These are phyloP conservation scores for Candida pseudoglaebosa DNA, from an alignment of 805 yeast species.

Conservation along the genomic window DNA sequence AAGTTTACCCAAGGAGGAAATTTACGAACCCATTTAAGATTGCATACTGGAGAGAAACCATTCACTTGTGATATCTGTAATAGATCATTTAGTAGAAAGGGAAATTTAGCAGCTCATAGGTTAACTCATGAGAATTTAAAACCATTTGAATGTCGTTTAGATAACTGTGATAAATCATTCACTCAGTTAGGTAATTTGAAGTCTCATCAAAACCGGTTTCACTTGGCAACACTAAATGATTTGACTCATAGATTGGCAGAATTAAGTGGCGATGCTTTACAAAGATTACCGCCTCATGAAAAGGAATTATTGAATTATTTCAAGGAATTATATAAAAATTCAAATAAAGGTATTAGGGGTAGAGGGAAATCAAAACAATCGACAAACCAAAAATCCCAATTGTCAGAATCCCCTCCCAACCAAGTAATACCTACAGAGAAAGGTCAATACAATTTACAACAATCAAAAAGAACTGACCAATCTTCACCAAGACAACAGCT, in stretches of 20 bases:
- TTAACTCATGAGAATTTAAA: slow-evolving; percentile 75
- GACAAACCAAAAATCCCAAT: neutral
- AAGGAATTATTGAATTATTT: slow-evolving; percentile 71
- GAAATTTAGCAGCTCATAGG: slow-evolving; percentile 84
- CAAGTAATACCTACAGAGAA: neutral
- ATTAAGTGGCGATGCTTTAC: slow-evolving; percentile 43
- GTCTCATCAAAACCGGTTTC: slow-evolving; percentile 91
- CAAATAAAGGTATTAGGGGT: slow-evolving; percentile 89
- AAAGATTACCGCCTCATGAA: slow-evolving; percentile 57
- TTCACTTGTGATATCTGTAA: slow-evolving; percentile 75
- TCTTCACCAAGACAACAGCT: slow-evolving; percentile 6
- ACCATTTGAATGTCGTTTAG: slow-evolving; percentile 78
- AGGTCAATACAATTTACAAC: slow-evolving; percentile 5
- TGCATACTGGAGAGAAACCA: slow-evolving; percentile 93
- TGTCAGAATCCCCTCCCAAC: slow-evolving; percentile 1
- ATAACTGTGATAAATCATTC: slow-evolving; percentile 76
- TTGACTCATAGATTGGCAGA: slow-evolving; percentile 68
- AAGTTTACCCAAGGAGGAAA: slow-evolving; percentile 89
- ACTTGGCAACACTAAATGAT: slow-evolving; percentile 61
- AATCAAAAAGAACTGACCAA: neutral
- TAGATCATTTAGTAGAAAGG: slow-evolving; percentile 80
- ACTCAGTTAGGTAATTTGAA: slow-evolving; percentile 88
- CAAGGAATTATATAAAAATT: slow-evolving; percentile 76
- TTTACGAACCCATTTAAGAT: slow-evolving; percentile 74
- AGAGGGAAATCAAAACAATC: slow-evolving; percentile 55